Evolutionary conservation across 225 moss, liverwort and hornwort species (phyloP), one percentile per base, ranked within the genome.

Genomic region (Pseudisothecium myosuroides): DNA sequence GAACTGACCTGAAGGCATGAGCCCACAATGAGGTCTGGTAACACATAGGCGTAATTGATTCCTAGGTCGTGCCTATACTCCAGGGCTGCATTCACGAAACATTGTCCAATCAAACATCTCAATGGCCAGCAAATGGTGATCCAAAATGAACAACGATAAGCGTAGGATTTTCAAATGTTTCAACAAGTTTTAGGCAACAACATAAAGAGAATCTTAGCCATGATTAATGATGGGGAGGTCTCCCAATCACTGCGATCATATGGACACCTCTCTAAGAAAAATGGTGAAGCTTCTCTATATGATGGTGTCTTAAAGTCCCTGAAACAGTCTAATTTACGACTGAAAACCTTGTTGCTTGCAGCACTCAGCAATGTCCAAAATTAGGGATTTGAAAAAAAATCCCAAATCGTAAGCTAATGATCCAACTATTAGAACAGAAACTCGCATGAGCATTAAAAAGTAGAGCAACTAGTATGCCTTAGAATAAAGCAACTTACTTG

Each of bases 31-130:
- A 98, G 95, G 89, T 97, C 95, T 18, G 98, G 97, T 76, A 98
- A 90, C 29, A 98, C 98, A 85, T 95, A 79, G 39, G 95, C 95
- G 89, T 93, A 98, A 87, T 98, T 97, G 90, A 98, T 98, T 76
- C 98, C 98, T 14, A 96, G 93, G 81, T 98, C 98, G 77, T 98
- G 98, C 88, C 98, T 95, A 83, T 98, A 98, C 72, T 96, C 96
- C 90, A 98, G 92, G 79, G 90, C 96, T 94, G 90, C 88, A 89
- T 74, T 60, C 88, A 85, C 86, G 55, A 49, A 86, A 39, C 84
- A 84, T 41, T 84, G n/a, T 29, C 58, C 58, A 56, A 58, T 71
- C 43, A 24, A 52, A 59, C 68, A 80, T 72, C 68, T 76, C 60
- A 49, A 47, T 73, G n/a, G 49, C 49, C 12, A 85, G 34, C 59